phyloP scores from a whole-genome alignment of 768 basidiomycete genomes.

The Boletales sp. region DNA sequence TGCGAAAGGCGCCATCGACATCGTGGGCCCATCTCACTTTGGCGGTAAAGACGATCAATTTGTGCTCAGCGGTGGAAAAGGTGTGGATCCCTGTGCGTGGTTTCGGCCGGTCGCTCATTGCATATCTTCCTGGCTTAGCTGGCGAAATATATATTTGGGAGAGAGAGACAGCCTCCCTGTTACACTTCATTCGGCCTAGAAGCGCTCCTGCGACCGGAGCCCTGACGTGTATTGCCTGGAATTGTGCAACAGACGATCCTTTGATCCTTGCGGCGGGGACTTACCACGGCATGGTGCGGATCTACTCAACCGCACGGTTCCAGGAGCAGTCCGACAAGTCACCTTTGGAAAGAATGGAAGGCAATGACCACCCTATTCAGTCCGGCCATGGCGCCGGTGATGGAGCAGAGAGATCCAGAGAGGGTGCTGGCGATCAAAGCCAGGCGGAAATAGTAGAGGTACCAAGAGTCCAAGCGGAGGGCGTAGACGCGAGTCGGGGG shows the following conservation, averaged over 20 bases:
- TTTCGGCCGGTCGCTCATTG: neutral
- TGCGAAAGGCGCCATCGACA: slow-evolving; percentile 64
- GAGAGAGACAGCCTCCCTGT: slow-evolving; percentile 66
- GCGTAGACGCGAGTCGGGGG: no score
- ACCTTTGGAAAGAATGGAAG: slow-evolving; percentile 14
- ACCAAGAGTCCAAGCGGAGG: no score
- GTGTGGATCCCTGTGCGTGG: slow-evolving; percentile 30
- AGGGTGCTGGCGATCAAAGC: no score
- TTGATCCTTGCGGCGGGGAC: slow-evolving; percentile 67
- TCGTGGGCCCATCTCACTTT: slow-evolving; percentile 80
- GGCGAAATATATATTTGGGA: slow-evolving; percentile 89
- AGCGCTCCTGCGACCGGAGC: slow-evolving; percentile 50
- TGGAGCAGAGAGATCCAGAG: no score
- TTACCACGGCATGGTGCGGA: slow-evolving; percentile 70
- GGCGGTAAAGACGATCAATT: slow-evolving; percentile 78
- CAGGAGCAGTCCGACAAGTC: slow-evolving; percentile 20
- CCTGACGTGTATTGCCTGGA: slow-evolving; percentile 80
- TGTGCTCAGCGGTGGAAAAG: slow-evolving; percentile 75
- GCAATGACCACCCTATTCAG: no score
- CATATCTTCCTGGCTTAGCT: slow-evolving; percentile 36
- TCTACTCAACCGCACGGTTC: slow-evolving; percentile 55
- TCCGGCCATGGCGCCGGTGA: no score
- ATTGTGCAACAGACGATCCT: slow-evolving; percentile 50
- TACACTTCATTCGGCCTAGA: slow-evolving; percentile 67
- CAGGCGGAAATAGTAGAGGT: no score